These are phyloP conservation scores for Fusarium nelsonii DNA, from an alignment of 2,329 filamentous ascomycete species.

Conservation along the genomic window DNA sequence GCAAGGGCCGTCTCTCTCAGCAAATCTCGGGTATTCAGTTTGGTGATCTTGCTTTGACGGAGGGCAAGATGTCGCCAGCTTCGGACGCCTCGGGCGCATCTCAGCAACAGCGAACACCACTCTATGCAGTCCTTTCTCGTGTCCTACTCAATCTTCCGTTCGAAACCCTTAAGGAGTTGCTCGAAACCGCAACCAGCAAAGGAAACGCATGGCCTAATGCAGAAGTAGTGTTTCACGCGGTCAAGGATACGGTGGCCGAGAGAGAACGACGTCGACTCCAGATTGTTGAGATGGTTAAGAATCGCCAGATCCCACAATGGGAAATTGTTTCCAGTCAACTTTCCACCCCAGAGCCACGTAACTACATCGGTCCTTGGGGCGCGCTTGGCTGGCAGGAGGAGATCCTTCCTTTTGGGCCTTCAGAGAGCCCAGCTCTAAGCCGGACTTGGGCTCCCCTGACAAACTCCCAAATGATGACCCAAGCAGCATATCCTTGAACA, in stretches of 20 bases:
- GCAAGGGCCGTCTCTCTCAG: slow-evolving; percentile 58
- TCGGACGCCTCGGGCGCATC: slow-evolving; percentile 51
- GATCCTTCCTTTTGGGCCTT: slow-evolving; percentile 52
- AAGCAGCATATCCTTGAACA: slow-evolving; percentile 52
- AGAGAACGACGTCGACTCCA: slow-evolving; percentile 68
- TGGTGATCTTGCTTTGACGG: slow-evolving; percentile 69
- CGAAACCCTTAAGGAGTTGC: slow-evolving; percentile 71
- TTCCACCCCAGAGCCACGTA: slow-evolving; percentile 54
- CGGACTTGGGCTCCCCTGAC: slow-evolving; percentile 60
- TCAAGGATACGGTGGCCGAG: slow-evolving; percentile 65
- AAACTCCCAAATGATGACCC: slow-evolving; percentile 38
- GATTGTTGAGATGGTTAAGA: slow-evolving; percentile 58
- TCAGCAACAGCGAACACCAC: slow-evolving; percentile 47
- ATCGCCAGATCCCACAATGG: slow-evolving; percentile 53
- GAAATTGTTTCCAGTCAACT: slow-evolving; percentile 54
- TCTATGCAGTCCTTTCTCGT: slow-evolving; percentile 70
- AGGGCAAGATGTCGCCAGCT: slow-evolving; percentile 43
- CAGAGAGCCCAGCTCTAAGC: slow-evolving; percentile 58
- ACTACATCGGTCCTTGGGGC: slow-evolving; percentile 59
- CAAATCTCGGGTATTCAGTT: slow-evolving; percentile 76
- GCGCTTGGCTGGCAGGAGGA: slow-evolving; percentile 65
- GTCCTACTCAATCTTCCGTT: slow-evolving; percentile 79
- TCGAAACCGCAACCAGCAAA: slow-evolving; percentile 69
- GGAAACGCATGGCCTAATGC: slow-evolving; percentile 64
- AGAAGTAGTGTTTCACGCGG: slow-evolving; percentile 61